A percentile compares a stretch with the other conserved stretches of the same genome.
These are phyloP conservation scores for Marasmius fiardii DNA, from an alignment of 1,284 basidiomycete species.

Conservation along the genomic window DNA sequence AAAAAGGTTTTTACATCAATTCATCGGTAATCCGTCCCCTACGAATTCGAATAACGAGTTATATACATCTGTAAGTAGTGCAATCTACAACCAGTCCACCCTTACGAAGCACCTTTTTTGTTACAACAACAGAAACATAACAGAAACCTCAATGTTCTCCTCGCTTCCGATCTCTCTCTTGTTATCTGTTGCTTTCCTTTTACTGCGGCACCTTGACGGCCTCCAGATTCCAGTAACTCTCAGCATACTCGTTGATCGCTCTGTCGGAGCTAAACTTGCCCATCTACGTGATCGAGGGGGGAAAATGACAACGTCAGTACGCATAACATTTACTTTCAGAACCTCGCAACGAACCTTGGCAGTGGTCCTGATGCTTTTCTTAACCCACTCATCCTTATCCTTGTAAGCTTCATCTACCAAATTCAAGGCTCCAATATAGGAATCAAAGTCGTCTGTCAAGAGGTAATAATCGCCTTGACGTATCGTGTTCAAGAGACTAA, in stretches of 20 bases:
- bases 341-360: constrained; percentile 53
- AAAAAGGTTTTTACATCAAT: too few species aligned
- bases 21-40: too few species aligned
- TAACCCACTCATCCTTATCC: constrained; percentile 82
- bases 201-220: constrained; percentile 26
- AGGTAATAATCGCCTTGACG: constrained; percentile 80
- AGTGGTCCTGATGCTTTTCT: constrained; percentile 84
- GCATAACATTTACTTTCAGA: background rate
- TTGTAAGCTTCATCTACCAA: constrained; percentile 87
- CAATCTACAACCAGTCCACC: too few species aligned
- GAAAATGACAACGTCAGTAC: too few species aligned
- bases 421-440: constrained; percentile 77
- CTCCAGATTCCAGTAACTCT: constrained; percentile 77
- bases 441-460: constrained; percentile 88
- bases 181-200: background rate
- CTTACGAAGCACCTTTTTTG: too few species aligned
- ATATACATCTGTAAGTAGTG: too few species aligned
- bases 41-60: too few species aligned
- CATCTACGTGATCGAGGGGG: too few species aligned
- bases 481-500: constrained; percentile 68
- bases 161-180: too few species aligned
- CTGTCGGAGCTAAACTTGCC: constrained; percentile 93
- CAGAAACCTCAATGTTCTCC: too few species aligned
- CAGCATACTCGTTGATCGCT: constrained; percentile 86
- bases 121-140: too few species aligned